Evolutionary conservation across 805 yeast genomes (phyloP), one percentile per base, ranked within the genome.

Genomic region (Saccharomycopsis fibuligera): DNA sequence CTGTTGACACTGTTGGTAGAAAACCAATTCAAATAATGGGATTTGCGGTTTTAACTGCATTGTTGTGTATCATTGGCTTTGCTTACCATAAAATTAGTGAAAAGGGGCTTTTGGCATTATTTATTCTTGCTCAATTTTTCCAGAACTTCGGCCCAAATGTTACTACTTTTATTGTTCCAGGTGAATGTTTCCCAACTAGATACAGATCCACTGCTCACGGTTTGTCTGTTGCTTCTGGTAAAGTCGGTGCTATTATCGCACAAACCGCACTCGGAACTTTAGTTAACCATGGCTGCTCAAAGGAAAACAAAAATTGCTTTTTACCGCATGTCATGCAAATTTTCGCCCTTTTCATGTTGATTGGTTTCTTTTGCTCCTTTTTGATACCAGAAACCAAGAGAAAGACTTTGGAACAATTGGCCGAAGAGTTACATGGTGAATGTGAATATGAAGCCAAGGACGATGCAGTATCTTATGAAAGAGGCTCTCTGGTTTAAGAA

Each of bases 151-250:
- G 96, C 64, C 96, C 96, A 65, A 88, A 88, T 74, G 79, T 88
- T 53, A 89, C 96, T 44, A 88, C 96, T 48, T 88, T 88, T 65
- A 79, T 89, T 61, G 76, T 86, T 62, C 96, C 96, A 45, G 96
- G 95, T 69, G 96, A 88, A 73, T 72, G 79, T 63, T 89, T 73
- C 83, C 96, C 96, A 66, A 87, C 96, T 47, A 82, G 95, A 75
- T 88, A 86, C 72, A 84, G 96, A 81, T 87, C 96, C 19, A 81
- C 95, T 57, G 96, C 96, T 44, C 96, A 88, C 61, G 96, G 96
- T 75, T 75, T 88, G 55, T 86, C 95, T 55, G 96, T 96, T 59
- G 96, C 95, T 44, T 68, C 79, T 31, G 96, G 96, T 74, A 88
- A 88, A 68, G 73, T 87, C 60, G 96, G 96, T 72, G 95, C 96